phyloP scores from a whole-genome alignment of 2,329 filamentous ascomycete species.

The Fusarium anguioides region DNA sequence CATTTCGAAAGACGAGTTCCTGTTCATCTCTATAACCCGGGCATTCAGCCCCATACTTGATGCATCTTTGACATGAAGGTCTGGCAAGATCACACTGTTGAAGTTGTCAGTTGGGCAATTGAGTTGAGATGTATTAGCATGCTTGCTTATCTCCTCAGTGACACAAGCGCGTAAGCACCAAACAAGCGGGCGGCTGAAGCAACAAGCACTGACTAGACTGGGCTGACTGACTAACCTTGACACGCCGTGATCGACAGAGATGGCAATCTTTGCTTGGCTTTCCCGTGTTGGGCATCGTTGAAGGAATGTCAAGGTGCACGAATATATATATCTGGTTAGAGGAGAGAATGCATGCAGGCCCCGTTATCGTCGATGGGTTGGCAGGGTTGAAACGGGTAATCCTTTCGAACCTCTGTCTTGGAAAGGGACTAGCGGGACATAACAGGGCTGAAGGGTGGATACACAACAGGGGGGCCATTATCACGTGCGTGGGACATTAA shows the following conservation, averaged over 20 bases:
- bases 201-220: too few relatives aligned
- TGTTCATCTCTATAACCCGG: constrained; percentile 55
- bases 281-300: constrained; percentile 55
- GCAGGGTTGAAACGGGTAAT: constrained; percentile 41
- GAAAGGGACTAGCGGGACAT: constrained; percentile 33
- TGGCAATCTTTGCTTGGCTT: constrained; percentile 56
- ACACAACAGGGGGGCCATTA: background rate
- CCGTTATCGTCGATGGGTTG: constrained; percentile 22
- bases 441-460: constrained; percentile 32
- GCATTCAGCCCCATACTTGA: constrained; percentile 55
- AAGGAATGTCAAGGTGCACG: background rate
- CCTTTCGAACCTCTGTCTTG: constrained; percentile 42
- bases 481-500: constrained; percentile 28
- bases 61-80: constrained; percentile 54
- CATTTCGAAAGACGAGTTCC: constrained; percentile 55
- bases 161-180: constrained; percentile 15
- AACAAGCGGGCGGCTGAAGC: background rate
- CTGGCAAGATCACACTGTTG: constrained; percentile 54
- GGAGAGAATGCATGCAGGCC: background rate
- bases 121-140: background rate
- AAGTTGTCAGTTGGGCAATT: constrained; percentile 13
- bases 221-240: constrained; percentile 55
- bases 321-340: background rate
- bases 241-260: constrained; percentile 54
- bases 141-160: background rate